These are phyloP conservation scores for Monilinia laxa DNA, from an alignment of 2,329 filamentous ascomycete genomes.

Conservation along the genomic window DNA sequence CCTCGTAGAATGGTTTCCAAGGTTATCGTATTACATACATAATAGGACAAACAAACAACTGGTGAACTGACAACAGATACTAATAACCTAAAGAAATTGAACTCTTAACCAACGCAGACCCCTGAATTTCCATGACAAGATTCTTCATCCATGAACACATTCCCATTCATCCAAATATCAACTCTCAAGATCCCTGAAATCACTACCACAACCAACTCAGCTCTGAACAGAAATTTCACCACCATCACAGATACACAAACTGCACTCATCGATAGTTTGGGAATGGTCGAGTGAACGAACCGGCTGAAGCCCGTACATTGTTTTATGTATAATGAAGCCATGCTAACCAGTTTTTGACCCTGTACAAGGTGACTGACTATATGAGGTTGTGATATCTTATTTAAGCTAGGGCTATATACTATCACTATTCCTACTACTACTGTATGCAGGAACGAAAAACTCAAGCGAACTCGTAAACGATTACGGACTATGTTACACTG, in stretches of 20 bases:
- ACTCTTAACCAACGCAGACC: constrained; percentile 7
- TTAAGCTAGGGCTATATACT: too few species aligned
- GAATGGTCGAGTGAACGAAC: too few species aligned
- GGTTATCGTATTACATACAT: too few species aligned
- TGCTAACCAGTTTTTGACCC: too few species aligned
- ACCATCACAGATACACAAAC: too few species aligned
- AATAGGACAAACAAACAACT: background rate
- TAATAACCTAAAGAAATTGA: background rate
- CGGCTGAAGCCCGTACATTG: too few species aligned
- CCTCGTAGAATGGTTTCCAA: too few species aligned
- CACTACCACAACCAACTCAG: background rate
- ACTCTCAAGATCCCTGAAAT: background rate
- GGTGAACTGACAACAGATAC: background rate
- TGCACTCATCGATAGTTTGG: too few species aligned
- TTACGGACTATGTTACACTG: too few species aligned
- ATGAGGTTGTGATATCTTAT: constrained; percentile 2
- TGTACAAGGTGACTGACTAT: background rate
- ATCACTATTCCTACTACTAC: background rate
- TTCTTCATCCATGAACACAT: background rate
- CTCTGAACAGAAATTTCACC: background rate
- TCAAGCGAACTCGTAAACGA: background rate
- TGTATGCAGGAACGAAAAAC: background rate
- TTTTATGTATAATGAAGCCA: background rate
- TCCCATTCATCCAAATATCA: background rate
- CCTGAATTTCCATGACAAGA: background rate